A percentile compares a stretch with the other conserved stretches of the same genome.
phyloP scores from a whole-genome alignment of 805 yeast species.

The Candida pseudofarinosa region DNA sequence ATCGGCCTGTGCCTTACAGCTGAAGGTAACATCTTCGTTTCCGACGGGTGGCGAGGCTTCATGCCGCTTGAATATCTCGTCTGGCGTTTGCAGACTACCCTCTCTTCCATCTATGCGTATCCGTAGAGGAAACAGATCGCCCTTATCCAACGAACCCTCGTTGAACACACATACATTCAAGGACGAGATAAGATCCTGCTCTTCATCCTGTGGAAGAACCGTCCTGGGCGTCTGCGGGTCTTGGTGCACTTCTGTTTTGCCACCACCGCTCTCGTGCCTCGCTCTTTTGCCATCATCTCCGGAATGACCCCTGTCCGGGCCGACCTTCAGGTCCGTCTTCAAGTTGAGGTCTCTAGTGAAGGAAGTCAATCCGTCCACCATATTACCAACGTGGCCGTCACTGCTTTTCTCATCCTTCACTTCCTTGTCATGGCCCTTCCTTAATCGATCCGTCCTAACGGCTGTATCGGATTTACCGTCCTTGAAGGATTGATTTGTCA shows the following conservation, averaged over 20 bases:
- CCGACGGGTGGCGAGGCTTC: background rate
- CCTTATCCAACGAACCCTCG: conserved; percentile 2
- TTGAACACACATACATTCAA: conserved; percentile 6
- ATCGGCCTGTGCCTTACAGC: conserved; percentile 8
- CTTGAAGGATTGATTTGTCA: background rate
- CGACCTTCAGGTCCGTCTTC: background rate
- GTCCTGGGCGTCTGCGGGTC: background rate
- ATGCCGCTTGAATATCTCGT: conserved; percentile 1
- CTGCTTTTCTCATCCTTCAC: background rate
- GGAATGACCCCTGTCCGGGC: background rate
- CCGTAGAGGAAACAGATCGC: conserved; percentile 8
- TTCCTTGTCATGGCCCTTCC: background rate
- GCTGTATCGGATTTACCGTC: conserved; percentile 2
- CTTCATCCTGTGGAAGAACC: background rate
- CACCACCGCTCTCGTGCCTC: background rate
- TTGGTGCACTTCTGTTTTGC: background rate
- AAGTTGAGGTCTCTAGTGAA: background rate
- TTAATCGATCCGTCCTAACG: conserved; percentile 1
- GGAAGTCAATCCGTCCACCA: background rate
- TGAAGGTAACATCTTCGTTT: background rate
- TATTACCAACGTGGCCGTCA: background rate
- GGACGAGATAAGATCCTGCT: conserved; percentile 2
- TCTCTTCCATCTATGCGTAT: background rate
- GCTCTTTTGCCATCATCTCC: background rate
- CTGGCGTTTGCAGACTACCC: background rate